Evolutionary conservation across 1,139 yeast species (phyloP).

Genomic region (Kurtzmaniella quercitrusa): DNA sequence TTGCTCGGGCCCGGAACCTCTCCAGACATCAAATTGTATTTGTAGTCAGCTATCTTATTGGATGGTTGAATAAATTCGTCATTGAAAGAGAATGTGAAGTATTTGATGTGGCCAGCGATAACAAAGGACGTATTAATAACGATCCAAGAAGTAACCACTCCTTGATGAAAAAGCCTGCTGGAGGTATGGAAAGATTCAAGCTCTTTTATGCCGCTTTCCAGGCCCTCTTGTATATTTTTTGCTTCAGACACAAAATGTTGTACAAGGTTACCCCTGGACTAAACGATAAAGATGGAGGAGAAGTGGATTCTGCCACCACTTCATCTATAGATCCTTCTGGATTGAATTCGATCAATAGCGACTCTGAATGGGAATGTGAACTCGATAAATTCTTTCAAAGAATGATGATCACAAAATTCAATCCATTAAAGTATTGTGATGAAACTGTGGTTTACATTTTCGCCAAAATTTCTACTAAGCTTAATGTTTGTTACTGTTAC

Average conservation of each 20-base stretch:
- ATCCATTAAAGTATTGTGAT: constrained; percentile 90
- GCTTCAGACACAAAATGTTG: constrained; percentile 72
- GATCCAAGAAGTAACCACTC: constrained; percentile 4
- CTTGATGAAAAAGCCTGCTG: constrained; percentile 19
- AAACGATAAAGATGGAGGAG: constrained; percentile 15
- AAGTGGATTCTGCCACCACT: constrained; percentile 4
- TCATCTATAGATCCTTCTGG: neutral
- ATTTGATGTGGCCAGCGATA: constrained; percentile 35
- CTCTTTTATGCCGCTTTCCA: constrained; percentile 92
- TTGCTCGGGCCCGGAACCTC: constrained; percentile 80
- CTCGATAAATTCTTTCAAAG: constrained; percentile 85
- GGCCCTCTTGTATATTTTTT: constrained; percentile 83
- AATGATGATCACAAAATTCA: constrained; percentile 80
- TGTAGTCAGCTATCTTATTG: constrained; percentile 72
- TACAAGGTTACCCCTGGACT: constrained; percentile 24
- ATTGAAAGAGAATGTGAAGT: constrained; percentile 82
- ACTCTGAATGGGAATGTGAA: constrained; percentile 71
- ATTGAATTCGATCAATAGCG: constrained; percentile 9
- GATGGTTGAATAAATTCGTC: constrained; percentile 80
- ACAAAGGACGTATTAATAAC: constrained; percentile 8
- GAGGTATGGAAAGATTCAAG: constrained; percentile 77
- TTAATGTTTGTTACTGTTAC: constrained; percentile 89
- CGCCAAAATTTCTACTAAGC: constrained; percentile 87
- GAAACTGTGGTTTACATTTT: constrained; percentile 91
- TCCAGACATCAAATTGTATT: constrained; percentile 70